Evolutionary conservation across 2,329 filamentous ascomycete species (phyloP).

Genomic region (Scedosporium apiospermum): DNA sequence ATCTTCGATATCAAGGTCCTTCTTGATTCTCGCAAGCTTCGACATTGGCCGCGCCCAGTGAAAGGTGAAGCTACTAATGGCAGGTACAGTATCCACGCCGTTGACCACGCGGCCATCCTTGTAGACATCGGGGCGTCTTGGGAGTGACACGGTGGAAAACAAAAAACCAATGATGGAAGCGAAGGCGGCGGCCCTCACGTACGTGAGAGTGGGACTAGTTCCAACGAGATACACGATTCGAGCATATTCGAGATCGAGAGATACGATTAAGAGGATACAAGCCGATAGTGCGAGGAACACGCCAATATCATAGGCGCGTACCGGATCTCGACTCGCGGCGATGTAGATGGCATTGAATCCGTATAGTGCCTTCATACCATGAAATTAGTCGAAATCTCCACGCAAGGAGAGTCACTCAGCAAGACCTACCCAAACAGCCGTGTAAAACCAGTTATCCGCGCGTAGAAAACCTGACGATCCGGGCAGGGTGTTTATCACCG

Average conservation of each 20-base stretch:
- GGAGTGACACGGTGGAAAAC: constrained; percentile 44
- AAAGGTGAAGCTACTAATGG: constrained; percentile 55
- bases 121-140: constrained; percentile 59
- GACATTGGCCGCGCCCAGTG: constrained; percentile 53
- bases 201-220: constrained; percentile 24
- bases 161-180: constrained; percentile 32
- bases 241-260: constrained; percentile 35
- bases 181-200: constrained; percentile 39
- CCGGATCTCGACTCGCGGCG: constrained; percentile 37
- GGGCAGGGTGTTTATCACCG: constrained; percentile 38
- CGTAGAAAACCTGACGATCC: constrained; percentile 24
- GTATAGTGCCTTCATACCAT: constrained; percentile 33
- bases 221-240: constrained; percentile 20
- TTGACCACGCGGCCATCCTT: constrained; percentile 52
- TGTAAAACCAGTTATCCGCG: constrained; percentile 50
- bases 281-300: constrained; percentile 38
- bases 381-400: constrained; percentile 9
- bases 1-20: constrained; percentile 51
- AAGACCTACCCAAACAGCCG: constrained; percentile 52
- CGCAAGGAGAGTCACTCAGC: constrained; percentile 9
- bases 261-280: constrained; percentile 30
- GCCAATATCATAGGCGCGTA: constrained; percentile 44
- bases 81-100: constrained; percentile 49
- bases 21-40: constrained; percentile 42
- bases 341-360: constrained; percentile 41